Evolutionary conservation across 2,329 filamentous ascomycete genomes (phyloP).

Genomic region (Aureobasidium zeae): DNA sequence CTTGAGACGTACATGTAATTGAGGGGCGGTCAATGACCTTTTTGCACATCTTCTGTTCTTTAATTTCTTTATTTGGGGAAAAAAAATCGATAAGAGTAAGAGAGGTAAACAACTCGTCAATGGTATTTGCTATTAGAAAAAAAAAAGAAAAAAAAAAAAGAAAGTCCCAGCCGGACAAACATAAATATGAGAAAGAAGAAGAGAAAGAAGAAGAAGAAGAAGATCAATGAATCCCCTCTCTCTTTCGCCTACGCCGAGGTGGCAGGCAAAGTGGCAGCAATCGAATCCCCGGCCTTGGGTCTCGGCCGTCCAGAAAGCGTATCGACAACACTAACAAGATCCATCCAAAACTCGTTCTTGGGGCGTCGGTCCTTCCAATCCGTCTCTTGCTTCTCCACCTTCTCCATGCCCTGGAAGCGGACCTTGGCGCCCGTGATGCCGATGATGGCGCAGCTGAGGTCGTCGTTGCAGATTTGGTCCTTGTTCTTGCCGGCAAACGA

Average conservation of each 20-base stretch:
- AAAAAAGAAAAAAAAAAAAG: no score
- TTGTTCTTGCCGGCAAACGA: constrained; percentile 57
- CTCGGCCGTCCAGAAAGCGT: constrained; percentile 61
- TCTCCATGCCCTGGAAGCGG: constrained; percentile 73
- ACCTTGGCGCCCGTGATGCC: constrained; percentile 86
- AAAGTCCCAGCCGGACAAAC: no score
- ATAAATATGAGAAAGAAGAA: no score
- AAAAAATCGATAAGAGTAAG: no score
- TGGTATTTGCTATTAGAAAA: no score
- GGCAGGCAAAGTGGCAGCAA: constrained; percentile 12
- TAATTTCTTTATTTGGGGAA: no score
- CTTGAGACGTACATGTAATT: no score
- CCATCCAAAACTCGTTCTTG: constrained; percentile 75
- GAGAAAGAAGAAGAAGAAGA: background rate
- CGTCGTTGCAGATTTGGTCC: constrained; percentile 62
- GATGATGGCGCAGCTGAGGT: constrained; percentile 69
- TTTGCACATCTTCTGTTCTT: no score
- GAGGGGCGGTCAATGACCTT: no score
- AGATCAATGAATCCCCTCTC: background rate
- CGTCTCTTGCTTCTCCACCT: constrained; percentile 73
- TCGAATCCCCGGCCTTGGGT: constrained; percentile 15
- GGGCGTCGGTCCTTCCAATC: constrained; percentile 90
- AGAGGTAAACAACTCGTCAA: no score
- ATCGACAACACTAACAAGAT: constrained; percentile 72
- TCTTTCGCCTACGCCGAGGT: no score